Base-by-base conservation (phyloP, 441 rosid genomes). In the Dalechampia spathulata region DNA sequence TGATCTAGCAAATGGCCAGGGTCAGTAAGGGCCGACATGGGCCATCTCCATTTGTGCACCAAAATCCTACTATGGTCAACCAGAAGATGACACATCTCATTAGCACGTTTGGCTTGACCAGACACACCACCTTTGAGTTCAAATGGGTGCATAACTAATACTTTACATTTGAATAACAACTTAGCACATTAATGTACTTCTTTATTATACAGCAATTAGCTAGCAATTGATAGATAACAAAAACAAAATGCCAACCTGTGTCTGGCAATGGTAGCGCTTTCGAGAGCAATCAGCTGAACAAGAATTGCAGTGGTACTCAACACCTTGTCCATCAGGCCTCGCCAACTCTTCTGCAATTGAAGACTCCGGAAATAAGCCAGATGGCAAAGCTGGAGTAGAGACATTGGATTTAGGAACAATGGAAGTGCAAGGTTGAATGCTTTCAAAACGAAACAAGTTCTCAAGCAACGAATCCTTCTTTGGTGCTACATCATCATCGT, bases 241-340 rank as follows among this genome's bases (percentile, higher is more conserved):
- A 58, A 67, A 56, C 46, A 69, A 69, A n/a, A n/a, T n/a, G n/a
- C 74, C 55, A 55, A 93, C 99, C 97, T 89, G 89, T 75, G 79
- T 93, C 63, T 85, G 99, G 72, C 99, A 93, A 74, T 93, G 99
- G 78, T 85, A 93, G 57, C 96, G 99, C 68, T 87, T 93, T 72
- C 97, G 82, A 51, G 99, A 87, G 76, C 99, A 93, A 74, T 93
- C 99, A 55, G 95, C 90, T 22, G 99, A 86, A 69, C 99, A 93
- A 65, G 90, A 89, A 72, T 93, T 93, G 77, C 99, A 93, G 73
- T 93, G 99, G 66, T 89, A 93, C 70, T 87, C 99, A 57, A 87
- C 97, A 32, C 83, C 27, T 46, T 96, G 96, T 57, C 85, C 97
- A 72, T 89, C 96, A 52, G 83, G 78, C 76, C 69, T 75, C 57